phyloP scores from a whole-genome alignment of 805 yeast species.

The Starmerella sp. region DNA sequence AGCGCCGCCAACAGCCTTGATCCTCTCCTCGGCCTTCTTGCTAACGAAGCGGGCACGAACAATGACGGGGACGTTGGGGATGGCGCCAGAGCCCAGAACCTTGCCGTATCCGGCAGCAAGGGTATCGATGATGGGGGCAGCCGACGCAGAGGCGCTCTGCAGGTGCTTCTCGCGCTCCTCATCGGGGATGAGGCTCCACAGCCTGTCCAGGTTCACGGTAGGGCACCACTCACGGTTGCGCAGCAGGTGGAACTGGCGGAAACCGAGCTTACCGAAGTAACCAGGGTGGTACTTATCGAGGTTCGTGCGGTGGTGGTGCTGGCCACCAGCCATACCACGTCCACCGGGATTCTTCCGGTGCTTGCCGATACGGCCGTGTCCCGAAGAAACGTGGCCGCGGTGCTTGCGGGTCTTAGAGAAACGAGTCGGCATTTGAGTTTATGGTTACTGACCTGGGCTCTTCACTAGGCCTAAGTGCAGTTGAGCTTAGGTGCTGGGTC shows the following conservation, averaged over 20 bases:
- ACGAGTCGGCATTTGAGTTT: conserved; percentile 81
- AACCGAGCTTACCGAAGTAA: conserved; percentile 99
- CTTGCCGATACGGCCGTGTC: conserved; percentile 99
- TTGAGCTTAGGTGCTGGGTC: neutral
- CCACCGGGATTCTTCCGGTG: conserved; percentile 99
- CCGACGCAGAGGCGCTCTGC: conserved; percentile 66
- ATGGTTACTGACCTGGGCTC: conserved; percentile 1
- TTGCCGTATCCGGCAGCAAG: conserved; percentile 99
- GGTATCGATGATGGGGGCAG: conserved; percentile 99
- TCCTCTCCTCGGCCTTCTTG: conserved; percentile 98
- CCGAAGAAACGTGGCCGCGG: conserved; percentile 99
- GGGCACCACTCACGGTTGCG: conserved; percentile 94
- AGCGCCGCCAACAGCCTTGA: conserved; percentile 99
- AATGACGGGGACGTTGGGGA: conserved; percentile 96
- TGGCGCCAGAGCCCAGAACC: conserved; percentile 98
- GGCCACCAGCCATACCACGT: conserved; percentile 99
- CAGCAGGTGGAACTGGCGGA: conserved; percentile 99
- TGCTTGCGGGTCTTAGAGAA: conserved; percentile 98
- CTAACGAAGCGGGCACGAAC: conserved; percentile 99
- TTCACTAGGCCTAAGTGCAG: neutral
- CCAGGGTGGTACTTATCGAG: conserved; percentile 99
- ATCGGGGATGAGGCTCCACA: conserved; percentile 92
- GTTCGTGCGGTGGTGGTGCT: conserved; percentile 99
- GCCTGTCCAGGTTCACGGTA: conserved; percentile 93
- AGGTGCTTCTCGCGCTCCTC: conserved; percentile 92